Evolutionary conservation across 345 rosid species (phyloP), one percentile per base, ranked within the genome.

Genomic region (Salix suchowensis): DNA sequence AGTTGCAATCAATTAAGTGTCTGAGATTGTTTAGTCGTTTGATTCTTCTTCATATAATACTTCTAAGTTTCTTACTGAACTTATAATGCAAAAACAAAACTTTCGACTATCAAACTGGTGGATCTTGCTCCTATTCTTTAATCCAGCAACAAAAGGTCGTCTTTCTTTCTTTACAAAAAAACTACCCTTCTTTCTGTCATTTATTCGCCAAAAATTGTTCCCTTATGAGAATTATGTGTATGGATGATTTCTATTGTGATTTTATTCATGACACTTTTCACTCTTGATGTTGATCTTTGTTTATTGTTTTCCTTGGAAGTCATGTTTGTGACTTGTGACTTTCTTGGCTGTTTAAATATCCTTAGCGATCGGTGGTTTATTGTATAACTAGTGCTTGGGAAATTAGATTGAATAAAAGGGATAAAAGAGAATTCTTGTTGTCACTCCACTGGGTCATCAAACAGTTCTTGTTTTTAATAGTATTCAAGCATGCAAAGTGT

Each of bases 71-170:
- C 4, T 34, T 12, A 30, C 5, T 30, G 37, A 18, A 6, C 30
- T 36, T 48, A 48, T 18, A 11, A 30, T 50, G 14, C 46, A 46
- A 46, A 11, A 30, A 9, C 3, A 28, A 13, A 6, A 15, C 15
- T 34, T 15, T 23, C 21, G 40, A 37, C 23, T 67, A 2, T 60
- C 14, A 46, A 8, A 21, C 5, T 73, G 26, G 8, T 34, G 74
- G 79, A 68, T 76, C 79, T 70, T 19, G 21, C 61, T 69, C 44
- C 32, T 15, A 30, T 62, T 62, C 74, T 69, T 44, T 60, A 28
- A 42, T 54, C 58, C 40, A 40, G 58, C 32, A 28, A 46, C 74
- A 55, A 58, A 42, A 12, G 5, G 21, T 13, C 2, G 12, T 58
- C 52, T 55, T 21, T 24, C 6, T 67, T 3, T 0, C 5, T 36